Evolutionary conservation across 148 eudicot genomes (phyloP).

Genomic region (Gaultheria prostrata): DNA sequence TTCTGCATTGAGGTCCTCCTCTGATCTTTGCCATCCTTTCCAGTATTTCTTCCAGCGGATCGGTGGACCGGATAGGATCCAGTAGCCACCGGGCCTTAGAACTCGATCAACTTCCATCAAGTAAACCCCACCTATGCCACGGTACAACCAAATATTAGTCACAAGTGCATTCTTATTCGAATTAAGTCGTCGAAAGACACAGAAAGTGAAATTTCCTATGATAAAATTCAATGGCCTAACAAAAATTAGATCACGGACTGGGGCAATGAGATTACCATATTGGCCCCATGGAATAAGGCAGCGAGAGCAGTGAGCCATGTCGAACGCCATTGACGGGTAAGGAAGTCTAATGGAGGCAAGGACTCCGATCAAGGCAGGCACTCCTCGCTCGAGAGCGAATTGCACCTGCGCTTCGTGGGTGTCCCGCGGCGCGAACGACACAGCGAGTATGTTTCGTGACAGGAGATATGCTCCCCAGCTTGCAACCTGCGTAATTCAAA

Average conservation of each 20-base stretch:
- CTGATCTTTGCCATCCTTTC: slow-evolving; percentile 71
- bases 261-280: slow-evolving; percentile 35
- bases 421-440: slow-evolving; percentile 86
- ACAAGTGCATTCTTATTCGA: neutral
- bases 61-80: slow-evolving; percentile 79
- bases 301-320: slow-evolving; percentile 92
- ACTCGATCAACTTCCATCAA: slow-evolving; percentile 76
- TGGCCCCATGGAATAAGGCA: slow-evolving; percentile 87
- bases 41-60: slow-evolving; percentile 55
- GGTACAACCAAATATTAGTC: neutral
- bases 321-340: slow-evolving; percentile 73
- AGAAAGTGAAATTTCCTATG: no score
- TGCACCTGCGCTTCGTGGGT: slow-evolving; percentile 83
- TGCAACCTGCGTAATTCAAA: slow-evolving; percentile 39
- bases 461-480: slow-evolving; percentile 83
- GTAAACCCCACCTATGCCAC: slow-evolving; percentile 53
- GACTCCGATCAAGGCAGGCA: slow-evolving; percentile 70
- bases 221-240: neutral
- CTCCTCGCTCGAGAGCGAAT: slow-evolving; percentile 75
- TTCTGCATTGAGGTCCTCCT: slow-evolving; percentile 66
- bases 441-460: slow-evolving; percentile 50
- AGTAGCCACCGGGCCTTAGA: slow-evolving; percentile 75
- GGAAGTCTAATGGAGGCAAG: slow-evolving; percentile 64
- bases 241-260: neutral
- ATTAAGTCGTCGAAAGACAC: no score